Base-by-base conservation (phyloP, 805 yeast genomes). In the Yamadazyma paraphyllophila region DNA sequence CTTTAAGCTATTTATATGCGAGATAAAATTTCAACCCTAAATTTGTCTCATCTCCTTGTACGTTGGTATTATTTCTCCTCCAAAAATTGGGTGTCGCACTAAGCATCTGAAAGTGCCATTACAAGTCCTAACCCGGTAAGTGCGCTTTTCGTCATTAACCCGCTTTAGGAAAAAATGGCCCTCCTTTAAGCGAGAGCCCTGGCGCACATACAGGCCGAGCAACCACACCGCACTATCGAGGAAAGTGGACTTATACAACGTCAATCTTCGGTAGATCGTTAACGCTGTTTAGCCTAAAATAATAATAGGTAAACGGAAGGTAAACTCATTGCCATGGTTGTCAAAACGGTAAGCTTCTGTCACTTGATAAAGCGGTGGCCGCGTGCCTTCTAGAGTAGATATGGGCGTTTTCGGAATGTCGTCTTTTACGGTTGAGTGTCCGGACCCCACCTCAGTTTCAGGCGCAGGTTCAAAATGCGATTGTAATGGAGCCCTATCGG, bases 261-360 rank as follows among this genome's bases (percentile, higher is more conserved):
- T n/a, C n/a, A n/a, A n/a, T n/a, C n/a, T n/a, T n/a, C n/a, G n/a
- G n/a, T n/a, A n/a, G n/a, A n/a, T n/a, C n/a, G n/a, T n/a, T n/a
- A n/a, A n/a, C n/a, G 29, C 4, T 15, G 8, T 12, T 42, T 25
- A 36, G 7, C 59, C 58, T 13, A 58, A 45, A 10, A 60, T 29
- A 12, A 51, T 51, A 20, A 66, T 30, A 1, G 71, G 71, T 13
- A 66, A 46, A 32, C 61, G 55, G 49, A 66, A 64, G 24, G 55
- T 59, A 44, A 66, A 53, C 36, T 60, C 66, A 30, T 57, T 54
- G 4, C 70, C 73, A 4, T 45, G 24, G 36, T 54, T 59, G 36
- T 61, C 59, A 42, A 53, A 54, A 44, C 54, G 57, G 48, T 58
- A 61, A 4, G 16, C 11, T 26, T 37, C 40, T 11, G 40, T 2